Evolutionary conservation across 2,329 filamentous ascomycete genomes (phyloP).

Genomic region (Didymella sp.): DNA sequence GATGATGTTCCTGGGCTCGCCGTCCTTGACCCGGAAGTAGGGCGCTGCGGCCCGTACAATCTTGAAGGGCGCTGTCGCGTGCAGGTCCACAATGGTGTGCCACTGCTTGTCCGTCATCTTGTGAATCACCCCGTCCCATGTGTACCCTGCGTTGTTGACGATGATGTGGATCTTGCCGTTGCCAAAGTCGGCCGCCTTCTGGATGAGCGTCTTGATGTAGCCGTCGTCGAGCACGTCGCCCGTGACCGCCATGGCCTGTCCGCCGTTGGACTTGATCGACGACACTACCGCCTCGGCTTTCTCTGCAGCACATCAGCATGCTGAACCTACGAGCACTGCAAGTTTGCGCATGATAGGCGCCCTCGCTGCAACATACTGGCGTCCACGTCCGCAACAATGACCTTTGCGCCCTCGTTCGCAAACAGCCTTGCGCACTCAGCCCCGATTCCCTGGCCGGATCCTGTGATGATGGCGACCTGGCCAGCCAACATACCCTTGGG

Average conservation of each 20-base stretch:
- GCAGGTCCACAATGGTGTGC: constrained; percentile 84
- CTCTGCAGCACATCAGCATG: constrained; percentile 53
- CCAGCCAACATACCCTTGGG: constrained; percentile 78
- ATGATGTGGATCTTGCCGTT: constrained; percentile 88
- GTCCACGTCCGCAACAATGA: constrained; percentile 85
- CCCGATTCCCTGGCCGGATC: constrained; percentile 85
- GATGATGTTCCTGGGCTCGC: constrained; percentile 77
- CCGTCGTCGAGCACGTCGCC: constrained; percentile 77
- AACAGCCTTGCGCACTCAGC: constrained; percentile 83
- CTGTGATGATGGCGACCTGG: constrained; percentile 87
- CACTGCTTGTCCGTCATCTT: constrained; percentile 93
- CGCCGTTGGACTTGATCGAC: constrained; percentile 70
- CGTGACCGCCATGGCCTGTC: constrained; percentile 73
- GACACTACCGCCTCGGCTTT: constrained; percentile 74
- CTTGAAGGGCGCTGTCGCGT: constrained; percentile 85
- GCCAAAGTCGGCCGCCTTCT: constrained; percentile 79
- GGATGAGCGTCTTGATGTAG: constrained; percentile 76
- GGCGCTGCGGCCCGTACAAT: constrained; percentile 79
- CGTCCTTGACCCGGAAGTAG: constrained; percentile 87
- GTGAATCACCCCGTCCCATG: constrained; percentile 92
- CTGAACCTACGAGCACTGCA: not conserved
- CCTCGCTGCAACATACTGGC: constrained; percentile 55
- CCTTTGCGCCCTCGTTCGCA: constrained; percentile 85
- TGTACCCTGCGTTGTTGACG: constrained; percentile 91
- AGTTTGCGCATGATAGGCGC: not conserved